These are phyloP conservation scores for Penicillium sumatraense DNA, from an alignment of 2,329 filamentous ascomycete species.

Conservation along the genomic window DNA sequence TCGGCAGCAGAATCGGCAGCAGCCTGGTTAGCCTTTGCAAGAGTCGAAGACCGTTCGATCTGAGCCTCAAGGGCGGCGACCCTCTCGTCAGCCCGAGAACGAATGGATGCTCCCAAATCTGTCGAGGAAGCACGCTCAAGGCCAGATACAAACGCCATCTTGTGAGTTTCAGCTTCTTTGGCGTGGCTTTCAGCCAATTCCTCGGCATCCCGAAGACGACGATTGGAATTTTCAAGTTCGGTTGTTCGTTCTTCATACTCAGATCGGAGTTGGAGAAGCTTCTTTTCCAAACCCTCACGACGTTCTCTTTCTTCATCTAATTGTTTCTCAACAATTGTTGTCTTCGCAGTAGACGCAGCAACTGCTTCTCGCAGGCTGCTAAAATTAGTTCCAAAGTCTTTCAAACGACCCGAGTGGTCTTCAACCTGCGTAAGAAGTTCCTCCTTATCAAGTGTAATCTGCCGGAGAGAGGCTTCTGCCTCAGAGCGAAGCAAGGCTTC, in stretches of 20 bases:
- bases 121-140: slow-evolving; percentile 70
- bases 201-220: slow-evolving; percentile 81
- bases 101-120: slow-evolving; percentile 41
- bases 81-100: slow-evolving; percentile 56
- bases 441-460: slow-evolving; percentile 84
- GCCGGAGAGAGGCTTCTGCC: slow-evolving; percentile 71
- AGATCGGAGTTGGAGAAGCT: slow-evolving; percentile 73
- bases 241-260: slow-evolving; percentile 81
- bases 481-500: slow-evolving; percentile 79
- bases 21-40: slow-evolving; percentile 86
- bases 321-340: slow-evolving; percentile 75
- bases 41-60: slow-evolving; percentile 72
- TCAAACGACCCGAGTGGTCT: slow-evolving; percentile 67
- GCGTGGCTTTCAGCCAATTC: slow-evolving; percentile 87
- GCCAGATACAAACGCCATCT: slow-evolving; percentile 78
- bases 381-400: slow-evolving; percentile 73
- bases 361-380: slow-evolving; percentile 78
- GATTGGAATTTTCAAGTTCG: slow-evolving; percentile 75
- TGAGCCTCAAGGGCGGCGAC: slow-evolving; percentile 77
- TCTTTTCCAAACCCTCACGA: slow-evolving; percentile 75
- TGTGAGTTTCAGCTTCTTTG: slow-evolving; percentile 83
- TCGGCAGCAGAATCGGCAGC: slow-evolving; percentile 87
- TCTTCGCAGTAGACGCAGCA: slow-evolving; percentile 76
- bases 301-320: slow-evolving; percentile 76
- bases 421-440: slow-evolving; percentile 73